A percentile compares a stretch with the other conserved stretches of the same genome.
phyloP scores from a whole-genome alignment of 1,284 basidiomycete species.

The Sparassis latifolia region DNA sequence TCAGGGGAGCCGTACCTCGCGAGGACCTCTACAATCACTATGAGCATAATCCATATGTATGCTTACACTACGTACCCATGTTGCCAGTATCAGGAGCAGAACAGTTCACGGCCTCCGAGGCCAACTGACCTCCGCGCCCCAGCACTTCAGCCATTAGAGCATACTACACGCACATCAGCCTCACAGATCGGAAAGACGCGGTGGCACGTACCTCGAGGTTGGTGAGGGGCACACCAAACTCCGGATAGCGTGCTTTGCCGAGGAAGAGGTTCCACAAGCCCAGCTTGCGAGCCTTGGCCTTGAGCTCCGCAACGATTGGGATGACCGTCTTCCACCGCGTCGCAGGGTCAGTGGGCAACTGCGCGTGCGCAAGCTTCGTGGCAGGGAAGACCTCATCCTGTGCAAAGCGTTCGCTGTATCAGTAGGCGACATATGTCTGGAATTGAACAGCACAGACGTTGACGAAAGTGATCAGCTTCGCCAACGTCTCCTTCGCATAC shows the following conservation, averaged over 20 bases:
- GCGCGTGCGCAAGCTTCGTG: slow-evolving; percentile 71
- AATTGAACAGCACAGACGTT: slow-evolving; percentile 45
- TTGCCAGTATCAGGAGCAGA: slow-evolving; percentile 95
- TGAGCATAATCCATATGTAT: too few species aligned
- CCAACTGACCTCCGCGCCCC: slow-evolving; percentile 76
- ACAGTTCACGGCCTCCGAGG: slow-evolving; percentile 87
- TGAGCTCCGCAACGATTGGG: slow-evolving; percentile 79
- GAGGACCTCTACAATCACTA: slow-evolving; percentile 71
- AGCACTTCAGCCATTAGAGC: slow-evolving; percentile 95
- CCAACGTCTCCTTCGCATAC: slow-evolving; percentile 80
- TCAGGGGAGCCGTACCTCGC: slow-evolving; percentile 86
- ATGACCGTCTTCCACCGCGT: slow-evolving; percentile 84
- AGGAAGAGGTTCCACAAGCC: slow-evolving; percentile 98
- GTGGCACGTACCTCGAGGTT: slow-evolving; percentile 75
- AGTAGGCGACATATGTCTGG: not conserved
- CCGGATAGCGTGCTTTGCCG: slow-evolving; percentile 88
- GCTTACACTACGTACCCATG: slow-evolving; percentile 58
- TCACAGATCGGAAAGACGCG: not conserved
- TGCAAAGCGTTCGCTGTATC: not conserved
- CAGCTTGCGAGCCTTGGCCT: slow-evolving; percentile 79
- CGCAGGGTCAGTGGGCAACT: slow-evolving; percentile 73
- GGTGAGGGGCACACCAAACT: slow-evolving; percentile 81
- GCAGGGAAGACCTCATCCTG: slow-evolving; percentile 89
- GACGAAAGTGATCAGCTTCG: slow-evolving; percentile 81
- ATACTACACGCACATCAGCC: slow-evolving; percentile 42